Evolutionary conservation across 164 flowering plant species (phyloP).

Genomic region (Magnolia kwangsiensis): DNA sequence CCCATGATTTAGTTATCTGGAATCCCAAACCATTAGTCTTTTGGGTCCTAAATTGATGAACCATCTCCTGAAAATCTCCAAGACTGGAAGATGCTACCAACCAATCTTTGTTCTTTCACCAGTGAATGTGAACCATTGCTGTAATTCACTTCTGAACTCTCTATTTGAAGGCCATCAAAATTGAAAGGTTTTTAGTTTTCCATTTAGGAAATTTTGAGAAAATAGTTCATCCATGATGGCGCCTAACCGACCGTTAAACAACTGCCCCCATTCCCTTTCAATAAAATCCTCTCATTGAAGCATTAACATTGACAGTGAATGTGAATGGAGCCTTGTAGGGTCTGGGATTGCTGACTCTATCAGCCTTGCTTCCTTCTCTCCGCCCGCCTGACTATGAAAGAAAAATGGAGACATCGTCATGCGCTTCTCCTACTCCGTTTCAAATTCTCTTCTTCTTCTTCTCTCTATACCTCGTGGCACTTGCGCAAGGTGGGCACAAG

Average conservation of each 20-base stretch:
- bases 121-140: too few species aligned
- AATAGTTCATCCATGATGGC: too few species aligned
- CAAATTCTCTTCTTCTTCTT: slow-evolving; percentile 43
- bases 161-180: too few species aligned
- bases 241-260: too few species aligned
- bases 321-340: slow-evolving; percentile 31
- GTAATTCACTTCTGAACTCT: too few species aligned
- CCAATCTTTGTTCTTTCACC: neutral
- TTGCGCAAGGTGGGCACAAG: slow-evolving; percentile 61
- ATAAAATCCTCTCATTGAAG: too few species aligned
- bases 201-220: neutral
- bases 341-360: slow-evolving; percentile 41
- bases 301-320: neutral
- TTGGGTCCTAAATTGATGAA: too few species aligned
- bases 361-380: slow-evolving; percentile 31
- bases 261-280: too few species aligned
- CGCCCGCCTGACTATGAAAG: slow-evolving; percentile 22
- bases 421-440: slow-evolving; percentile 27
- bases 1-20: too few species aligned
- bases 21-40: too few species aligned
- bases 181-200: neutral
- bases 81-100: neutral
- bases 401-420: slow-evolving; percentile 6
- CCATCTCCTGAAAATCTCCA: neutral
- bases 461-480: slow-evolving; percentile 53